Evolutionary conservation across 208 protist species (phyloP), one percentile per base, ranked within the genome.

Genomic region (Phytomonas serpens): DNA sequence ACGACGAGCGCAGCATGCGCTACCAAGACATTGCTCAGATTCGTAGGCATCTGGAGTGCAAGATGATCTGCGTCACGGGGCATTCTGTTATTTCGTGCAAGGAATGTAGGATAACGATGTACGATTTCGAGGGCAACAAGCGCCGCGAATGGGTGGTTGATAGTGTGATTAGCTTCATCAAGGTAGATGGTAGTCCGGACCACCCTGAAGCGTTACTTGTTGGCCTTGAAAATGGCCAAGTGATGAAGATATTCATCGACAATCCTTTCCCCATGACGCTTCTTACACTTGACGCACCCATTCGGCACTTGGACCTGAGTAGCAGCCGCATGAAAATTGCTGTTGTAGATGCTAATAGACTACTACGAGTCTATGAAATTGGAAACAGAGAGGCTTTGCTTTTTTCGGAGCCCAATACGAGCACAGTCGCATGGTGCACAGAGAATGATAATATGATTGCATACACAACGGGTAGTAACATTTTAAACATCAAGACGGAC

Each of bases 401-500:
- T 38, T 98, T 97, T 78, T 81, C 93, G 32, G 97, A 98, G 72
- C 66, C 68, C 29, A 83, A 96, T 73, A 94, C 92, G 31, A 90
- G 81, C 38, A 83, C 88, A n/a, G 97, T 98, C 23, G 79, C 93
- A 27, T 99, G 93, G 88, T 99, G 99, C 81, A 84, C 84, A 9
- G 88, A 98, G 66, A 84, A 98, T 76, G 94, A 97, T 32, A 92
- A 98, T 74, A 97, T 98, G 81, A 87, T 99, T 57, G 97, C 95
- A 69, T 99, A 94, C 80, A 93, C 89, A 1, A 86, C 79, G 0
- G 81, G 84, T 19, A 86, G 84, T 69, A 89, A 87, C 47, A 80
- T 69, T 62, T 72, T 99, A 14, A 86, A 92, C 74, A 97, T 99
- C 75, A 98, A 98, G 81, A 98, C 94, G 0, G 91, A 82, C 34